A percentile compares a stretch with the other conserved stretches of the same genome.
Evolutionary conservation across 371 early-diverging fungal genomes (phyloP).

Genomic region (Chytridium lagenaria): DNA sequence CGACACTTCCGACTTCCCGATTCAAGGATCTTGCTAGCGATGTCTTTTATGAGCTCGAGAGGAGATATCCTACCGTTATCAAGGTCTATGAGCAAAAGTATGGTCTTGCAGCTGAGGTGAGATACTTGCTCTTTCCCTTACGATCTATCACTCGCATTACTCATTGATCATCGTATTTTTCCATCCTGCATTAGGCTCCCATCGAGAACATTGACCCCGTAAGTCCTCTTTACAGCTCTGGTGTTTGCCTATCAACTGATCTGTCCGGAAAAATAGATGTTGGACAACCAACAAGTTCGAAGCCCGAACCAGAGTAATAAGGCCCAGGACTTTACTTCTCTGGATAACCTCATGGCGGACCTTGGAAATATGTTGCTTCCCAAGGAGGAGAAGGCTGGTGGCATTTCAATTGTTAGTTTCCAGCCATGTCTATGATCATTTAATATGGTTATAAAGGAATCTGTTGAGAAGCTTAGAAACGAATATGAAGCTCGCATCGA

Average conservation of each 20-base stretch:
- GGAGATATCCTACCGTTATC: conserved; percentile 44
- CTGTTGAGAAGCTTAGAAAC: conserved; percentile 32
- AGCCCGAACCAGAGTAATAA: neutral
- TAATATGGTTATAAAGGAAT: conserved; percentile 14
- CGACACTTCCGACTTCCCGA: conserved; percentile 81
- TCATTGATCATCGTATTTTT: no score
- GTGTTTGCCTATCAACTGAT: no score
- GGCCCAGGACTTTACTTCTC: conserved; percentile 45
- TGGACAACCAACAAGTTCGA: neutral
- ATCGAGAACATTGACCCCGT: no score
- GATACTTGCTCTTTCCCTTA: no score
- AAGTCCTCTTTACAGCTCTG: no score
- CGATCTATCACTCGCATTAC: no score
- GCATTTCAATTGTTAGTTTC: neutral
- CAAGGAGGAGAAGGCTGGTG: neutral
- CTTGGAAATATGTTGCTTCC: conserved; percentile 71
- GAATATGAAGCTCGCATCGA: conserved; percentile 43
- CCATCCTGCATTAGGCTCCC: no score
- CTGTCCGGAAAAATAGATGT: no score
- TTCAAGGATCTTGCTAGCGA: conserved; percentile 93
- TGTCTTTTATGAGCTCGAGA: conserved; percentile 81
- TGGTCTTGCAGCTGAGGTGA: neutral
- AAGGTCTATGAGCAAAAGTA: conserved; percentile 20
- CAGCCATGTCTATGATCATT: neutral
- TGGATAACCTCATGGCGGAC: conserved; percentile 86